Evolutionary conservation across 2,329 filamentous ascomycete genomes (phyloP), one percentile per base, ranked within the genome.

Genomic region (Penicillium hesseltinei): DNA sequence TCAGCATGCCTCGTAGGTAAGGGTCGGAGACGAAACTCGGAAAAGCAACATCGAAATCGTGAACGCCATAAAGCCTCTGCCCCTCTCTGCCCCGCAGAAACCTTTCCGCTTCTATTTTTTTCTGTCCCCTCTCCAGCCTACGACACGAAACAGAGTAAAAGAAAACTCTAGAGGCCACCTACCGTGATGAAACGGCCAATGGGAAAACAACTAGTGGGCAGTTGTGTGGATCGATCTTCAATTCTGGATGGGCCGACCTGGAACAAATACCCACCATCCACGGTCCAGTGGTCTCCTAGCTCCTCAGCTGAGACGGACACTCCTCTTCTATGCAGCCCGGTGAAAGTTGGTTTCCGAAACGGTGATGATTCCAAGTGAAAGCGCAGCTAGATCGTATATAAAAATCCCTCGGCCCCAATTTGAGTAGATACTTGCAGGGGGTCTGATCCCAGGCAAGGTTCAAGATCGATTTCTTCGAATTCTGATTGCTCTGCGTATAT

Each of bases 101-200:
- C 58, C 51, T 61, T 36, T 59, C 60, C 57, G 59, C 56, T 65
- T 58, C 61, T 61, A 62, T 60, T 63, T 60, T 57, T 57, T 56
- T 56, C 57, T 36, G 17, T 43, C 42, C 54, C 27, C 35, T 27
- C 51, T 38, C 43, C 29, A 40, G 23, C 23, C 40, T 44, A 48
- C 15, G 11, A 40, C 10, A 5, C 33, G 33, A 21, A 35, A 29
- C 38, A 44, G 40, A 35, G 33, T 25, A 47, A 19, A 25, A 42
- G 6, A 33, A 48, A 57, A 55, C 15, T 39, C 47, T 31, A 43
- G 44, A 45, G 38, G 42, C 48, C 48, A 48, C 57, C 13, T n/a
- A 3, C 23, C 40, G 15, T 39, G 27, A 23, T 21, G 9, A 21
- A 43, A 29, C 21, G 21, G 29, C 64, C 64, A 66, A 66, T 66